Evolutionary conservation across 2,329 filamentous ascomycete genomes (phyloP).

Genomic region (Myriosclerotinia duriaeana): DNA sequence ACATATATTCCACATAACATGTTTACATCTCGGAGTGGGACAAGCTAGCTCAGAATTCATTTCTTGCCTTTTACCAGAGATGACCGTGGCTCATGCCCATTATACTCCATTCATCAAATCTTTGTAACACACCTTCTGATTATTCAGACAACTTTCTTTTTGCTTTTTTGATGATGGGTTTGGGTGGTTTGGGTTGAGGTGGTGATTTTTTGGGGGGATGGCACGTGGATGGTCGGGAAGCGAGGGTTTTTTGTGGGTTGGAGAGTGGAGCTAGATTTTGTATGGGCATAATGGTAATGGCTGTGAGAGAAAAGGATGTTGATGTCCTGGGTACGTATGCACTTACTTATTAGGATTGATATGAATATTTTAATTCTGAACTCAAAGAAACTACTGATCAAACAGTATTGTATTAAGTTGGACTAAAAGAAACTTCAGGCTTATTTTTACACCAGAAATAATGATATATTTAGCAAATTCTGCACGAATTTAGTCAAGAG

Average conservation of each 20-base stretch:
- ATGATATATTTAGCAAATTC: too few species aligned
- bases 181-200: background rate
- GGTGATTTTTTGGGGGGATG: background rate
- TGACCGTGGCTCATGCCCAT: constrained; percentile 47
- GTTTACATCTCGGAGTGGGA: constrained; percentile 38
- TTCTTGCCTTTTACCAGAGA: constrained; percentile 45
- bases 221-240: background rate
- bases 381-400: too few species aligned
- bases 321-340: background rate
- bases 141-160: constrained; percentile 34
- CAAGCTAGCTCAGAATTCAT: constrained; percentile 43
- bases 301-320: too few species aligned
- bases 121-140: constrained; percentile 46
- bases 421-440: too few species aligned
- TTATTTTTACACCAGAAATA: too few species aligned
- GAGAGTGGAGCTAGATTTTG: background rate
- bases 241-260: constrained; percentile 8
- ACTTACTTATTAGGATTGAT: too few species aligned
- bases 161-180: constrained; percentile 4
- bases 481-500: too few species aligned
- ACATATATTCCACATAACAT: constrained; percentile 26
- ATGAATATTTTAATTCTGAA: too few species aligned
- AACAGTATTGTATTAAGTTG: too few species aligned
- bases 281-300: too few species aligned
- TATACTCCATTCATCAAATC: constrained; percentile 53